Percentiles rank a stretch among this genome's conserved stretches.
phyloP scores from a whole-genome alignment of 352 stramenopile species.

The Phytophthora pseudosyringae region DNA sequence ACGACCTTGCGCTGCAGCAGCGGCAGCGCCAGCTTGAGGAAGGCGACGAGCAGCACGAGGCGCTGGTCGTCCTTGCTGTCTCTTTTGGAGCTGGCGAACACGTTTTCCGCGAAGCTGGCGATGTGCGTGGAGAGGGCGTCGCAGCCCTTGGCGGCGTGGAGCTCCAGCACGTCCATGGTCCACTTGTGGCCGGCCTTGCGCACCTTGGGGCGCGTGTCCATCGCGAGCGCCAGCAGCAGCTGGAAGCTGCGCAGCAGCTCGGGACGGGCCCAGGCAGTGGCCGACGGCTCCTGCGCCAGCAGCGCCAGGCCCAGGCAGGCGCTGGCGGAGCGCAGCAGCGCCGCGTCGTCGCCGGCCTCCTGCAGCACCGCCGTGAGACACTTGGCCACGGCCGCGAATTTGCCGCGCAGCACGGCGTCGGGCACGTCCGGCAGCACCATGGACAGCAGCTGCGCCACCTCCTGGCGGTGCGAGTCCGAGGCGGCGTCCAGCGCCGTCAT shows the following conservation, averaged over 20 bases:
- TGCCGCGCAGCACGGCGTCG: conserved; percentile 77
- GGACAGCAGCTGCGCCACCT: conserved; percentile 78
- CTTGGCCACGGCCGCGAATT: conserved; percentile 79
- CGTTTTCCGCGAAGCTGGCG: conserved; percentile 86
- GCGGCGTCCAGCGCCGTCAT: conserved; percentile 88
- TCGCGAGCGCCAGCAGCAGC: conserved; percentile 76
- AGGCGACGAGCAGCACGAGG: conserved; percentile 80
- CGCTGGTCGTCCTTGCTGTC: conserved; percentile 72
- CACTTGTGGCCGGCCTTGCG: conserved; percentile 82
- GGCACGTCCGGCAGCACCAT: conserved; percentile 79
- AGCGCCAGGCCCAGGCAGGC: conserved; percentile 69
- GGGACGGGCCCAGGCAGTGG: conserved; percentile 63
- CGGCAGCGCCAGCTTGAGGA: conserved; percentile 80
- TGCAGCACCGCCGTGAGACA: conserved; percentile 74
- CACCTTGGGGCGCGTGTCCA: conserved; percentile 84
- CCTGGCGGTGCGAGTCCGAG: conserved; percentile 73
- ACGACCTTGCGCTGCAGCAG: conserved; percentile 86
- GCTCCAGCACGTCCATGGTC: conserved; percentile 74
- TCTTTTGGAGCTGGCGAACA: conserved; percentile 56
- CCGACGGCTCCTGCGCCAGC: conserved; percentile 75
- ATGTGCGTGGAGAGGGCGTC: conserved; percentile 88
- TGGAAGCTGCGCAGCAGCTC: conserved; percentile 83
- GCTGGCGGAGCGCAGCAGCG: conserved; percentile 67
- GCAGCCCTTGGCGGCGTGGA: conserved; percentile 72
- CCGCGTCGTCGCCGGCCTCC: conserved; percentile 64